Base-by-base conservation (phyloP, 2,329 filamentous ascomycete genomes). In the Fusarium sp. region DNA sequence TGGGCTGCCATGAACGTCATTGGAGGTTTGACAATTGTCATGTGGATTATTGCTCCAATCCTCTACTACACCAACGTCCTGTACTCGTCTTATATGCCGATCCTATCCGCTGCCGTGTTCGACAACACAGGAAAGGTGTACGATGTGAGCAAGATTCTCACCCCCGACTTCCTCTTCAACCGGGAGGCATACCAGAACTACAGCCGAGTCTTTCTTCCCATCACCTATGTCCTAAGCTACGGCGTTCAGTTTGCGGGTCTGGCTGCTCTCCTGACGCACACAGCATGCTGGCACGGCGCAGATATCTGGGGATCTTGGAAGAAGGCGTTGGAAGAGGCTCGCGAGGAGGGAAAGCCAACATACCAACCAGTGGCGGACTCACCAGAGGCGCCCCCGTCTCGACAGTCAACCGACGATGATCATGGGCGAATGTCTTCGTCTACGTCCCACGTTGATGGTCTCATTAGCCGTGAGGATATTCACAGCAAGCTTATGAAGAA, bases 1-100 rank as follows among this genome's bases (percentile, higher is more conserved):
- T 95, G 94, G 94, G 93, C 94, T 45, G 92, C 94, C 10, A 90
- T 95, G 83, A 97, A 97, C 78, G 94, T 97, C 41, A 90, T 97
- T 32, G 93, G 92, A 67, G 94, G 94, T 6, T 86, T 97, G 59
- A 90, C 95, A 3, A 84, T 95, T 57, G 93, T 97, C 62, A 96
- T 97, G 92, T 97, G 94, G 94, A 89, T 96, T 64, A 83, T 94
- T 35, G 94, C 94, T 1, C 94, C 94, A 0, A 88, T 96, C 39
- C 88, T 94, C 78, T 96, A 96, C 83, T 97, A 97, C 82, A 86
- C 87, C 78, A 97, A 97, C 77, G 86, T 93, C 64, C 90, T 95
- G 76, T 96, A 92, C 82, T 94, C 94, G 1, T 92, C 93, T 0
- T 97, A 95, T 80, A 93, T 97, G 90, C 95, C 95, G 0, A 95